Percentiles rank a stretch among this genome's conserved stretches.
phyloP scores from a whole-genome alignment of 306 rosid species.

The Dryas drummondii region DNA sequence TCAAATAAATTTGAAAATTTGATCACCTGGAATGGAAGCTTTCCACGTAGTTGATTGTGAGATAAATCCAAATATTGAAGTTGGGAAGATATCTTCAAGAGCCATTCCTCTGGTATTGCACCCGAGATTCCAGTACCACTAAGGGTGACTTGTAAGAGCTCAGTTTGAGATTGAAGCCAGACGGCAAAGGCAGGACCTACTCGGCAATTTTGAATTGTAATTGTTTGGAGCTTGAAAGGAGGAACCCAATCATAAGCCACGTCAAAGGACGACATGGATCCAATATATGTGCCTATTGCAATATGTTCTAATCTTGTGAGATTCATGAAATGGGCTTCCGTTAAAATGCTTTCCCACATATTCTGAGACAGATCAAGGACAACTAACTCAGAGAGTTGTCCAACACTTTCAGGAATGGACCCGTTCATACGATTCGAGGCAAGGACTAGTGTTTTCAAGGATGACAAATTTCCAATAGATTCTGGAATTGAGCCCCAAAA shows the following conservation, averaged over 20 bases:
- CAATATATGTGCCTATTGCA: not conserved
- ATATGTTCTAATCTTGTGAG: not conserved
- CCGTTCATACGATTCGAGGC: conserved; percentile 11
- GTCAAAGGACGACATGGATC: not conserved
- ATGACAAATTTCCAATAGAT: conserved; percentile 10
- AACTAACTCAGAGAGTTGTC: conserved; percentile 13
- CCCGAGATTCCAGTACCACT: not conserved
- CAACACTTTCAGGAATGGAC: conserved; percentile 23
- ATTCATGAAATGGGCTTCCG: not conserved
- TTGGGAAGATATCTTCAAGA: not conserved
- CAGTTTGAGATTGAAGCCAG: not conserved
- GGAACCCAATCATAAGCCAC: conserved; percentile 9
- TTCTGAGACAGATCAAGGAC: not conserved
- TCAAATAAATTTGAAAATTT: not conserved
- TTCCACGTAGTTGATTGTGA: not conserved
- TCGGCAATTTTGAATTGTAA: not conserved
- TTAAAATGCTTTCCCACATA: not conserved
- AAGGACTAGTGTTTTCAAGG: not conserved
- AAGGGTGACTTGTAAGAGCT: not conserved
- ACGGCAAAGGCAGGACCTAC: not conserved
- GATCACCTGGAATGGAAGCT: not conserved
- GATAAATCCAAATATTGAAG: not conserved
- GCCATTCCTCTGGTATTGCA: not conserved
- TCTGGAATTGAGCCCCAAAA: conserved; percentile 27
- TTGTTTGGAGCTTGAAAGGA: not conserved